Conservation (phyloP, 1,284 basidiomycete species). For the Singerocomus rubriflavus region DNA sequence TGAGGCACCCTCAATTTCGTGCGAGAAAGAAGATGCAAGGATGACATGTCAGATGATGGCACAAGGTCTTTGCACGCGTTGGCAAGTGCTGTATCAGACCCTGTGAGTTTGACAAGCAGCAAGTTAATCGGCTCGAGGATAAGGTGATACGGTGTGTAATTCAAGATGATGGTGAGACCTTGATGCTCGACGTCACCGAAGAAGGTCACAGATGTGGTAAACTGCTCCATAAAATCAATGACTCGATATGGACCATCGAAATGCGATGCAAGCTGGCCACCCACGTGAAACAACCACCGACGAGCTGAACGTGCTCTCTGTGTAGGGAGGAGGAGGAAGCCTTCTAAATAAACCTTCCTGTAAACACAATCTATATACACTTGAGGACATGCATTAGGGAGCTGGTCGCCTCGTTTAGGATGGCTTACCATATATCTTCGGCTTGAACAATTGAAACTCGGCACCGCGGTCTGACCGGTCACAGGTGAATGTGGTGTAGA, state of each 20-base stretch:
- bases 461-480: constrained; percentile 10
- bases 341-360: constrained; percentile 3
- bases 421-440: constrained; percentile 27
- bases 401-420: background rate
- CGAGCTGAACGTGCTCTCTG: constrained; percentile 35
- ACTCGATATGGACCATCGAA: constrained; percentile 25
- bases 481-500: constrained; percentile 20
- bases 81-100: background rate
- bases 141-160: constrained; percentile 17
- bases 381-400: background rate
- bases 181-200: constrained; percentile 42
- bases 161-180: constrained; percentile 37
- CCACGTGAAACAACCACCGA: constrained; percentile 39
- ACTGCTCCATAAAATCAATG: constrained; percentile 22
- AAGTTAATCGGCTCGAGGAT: background rate
- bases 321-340: background rate
- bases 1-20: background rate
- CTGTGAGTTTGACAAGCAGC: background rate
- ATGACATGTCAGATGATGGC: background rate
- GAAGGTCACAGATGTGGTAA: constrained; percentile 30
- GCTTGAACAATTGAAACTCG: constrained; percentile 27
- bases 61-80: constrained; percentile 1
- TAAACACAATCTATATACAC: background rate
- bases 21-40: background rate
- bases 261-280: constrained; percentile 35